A percentile compares a stretch with the other conserved stretches of the same genome.
Conservation (phyloP, 148 eudicot species). For the Camellia sinensis region DNA sequence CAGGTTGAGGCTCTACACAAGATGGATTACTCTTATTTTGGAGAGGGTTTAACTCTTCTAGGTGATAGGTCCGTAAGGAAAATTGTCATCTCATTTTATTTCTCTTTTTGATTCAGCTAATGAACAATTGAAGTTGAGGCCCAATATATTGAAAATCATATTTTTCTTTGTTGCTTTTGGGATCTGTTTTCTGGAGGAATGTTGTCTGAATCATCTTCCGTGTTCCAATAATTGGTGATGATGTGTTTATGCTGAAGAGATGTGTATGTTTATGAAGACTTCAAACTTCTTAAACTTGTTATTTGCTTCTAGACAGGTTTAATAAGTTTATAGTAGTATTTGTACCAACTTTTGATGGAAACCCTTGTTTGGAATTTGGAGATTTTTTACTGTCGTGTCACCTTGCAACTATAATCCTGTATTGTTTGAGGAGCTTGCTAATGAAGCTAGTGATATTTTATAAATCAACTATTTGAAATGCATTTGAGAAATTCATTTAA, state of each 20-base stretch:
- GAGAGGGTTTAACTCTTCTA: constrained; percentile 88
- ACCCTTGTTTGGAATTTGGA: background rate
- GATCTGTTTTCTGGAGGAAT: constrained; percentile 1
- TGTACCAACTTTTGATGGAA: background rate
- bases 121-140: background rate
- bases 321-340: constrained; percentile 3
- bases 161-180: background rate
- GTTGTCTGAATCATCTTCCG: background rate
- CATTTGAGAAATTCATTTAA: background rate
- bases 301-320: background rate
- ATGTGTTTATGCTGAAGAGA: background rate
- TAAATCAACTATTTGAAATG: background rate
- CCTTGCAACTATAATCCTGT: background rate
- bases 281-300: background rate
- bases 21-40: constrained; percentile 44
- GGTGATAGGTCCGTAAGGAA: constrained; percentile 52
- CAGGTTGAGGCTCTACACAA: constrained; percentile 10
- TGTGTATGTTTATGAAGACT: background rate
- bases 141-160: background rate
- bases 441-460: background rate
- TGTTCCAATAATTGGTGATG: background rate
- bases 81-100: background rate
- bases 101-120: background rate
- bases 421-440: background rate
- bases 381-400: background rate